Conservation (phyloP, 768 basidiomycete species). For the Xerocomellus intermedius region DNA sequence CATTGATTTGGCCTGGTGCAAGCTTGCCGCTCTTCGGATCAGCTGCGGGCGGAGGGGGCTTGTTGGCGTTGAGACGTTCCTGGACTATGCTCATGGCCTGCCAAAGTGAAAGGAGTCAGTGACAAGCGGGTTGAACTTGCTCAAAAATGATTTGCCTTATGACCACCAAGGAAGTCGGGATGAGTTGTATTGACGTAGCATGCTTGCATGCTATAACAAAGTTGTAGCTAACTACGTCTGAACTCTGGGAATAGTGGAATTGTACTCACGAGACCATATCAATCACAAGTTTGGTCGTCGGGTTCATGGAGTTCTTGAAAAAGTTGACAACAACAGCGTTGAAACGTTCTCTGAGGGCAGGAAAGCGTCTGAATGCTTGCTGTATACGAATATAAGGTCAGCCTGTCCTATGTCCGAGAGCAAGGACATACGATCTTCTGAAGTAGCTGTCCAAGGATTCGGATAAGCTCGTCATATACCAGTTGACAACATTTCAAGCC, state of each 20-base stretch:
- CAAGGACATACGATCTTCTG: constrained; percentile 72
- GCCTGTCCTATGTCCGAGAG: background rate
- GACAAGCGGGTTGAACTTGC: background rate
- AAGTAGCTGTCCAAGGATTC: constrained; percentile 91
- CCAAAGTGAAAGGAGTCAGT: constrained; percentile 3
- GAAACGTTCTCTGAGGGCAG: constrained; percentile 94
- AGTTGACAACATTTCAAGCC: constrained; percentile 90
- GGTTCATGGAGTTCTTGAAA: constrained; percentile 91
- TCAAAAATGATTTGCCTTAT: constrained; percentile 53
- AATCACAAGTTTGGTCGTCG: constrained; percentile 90
- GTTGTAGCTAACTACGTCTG: background rate
- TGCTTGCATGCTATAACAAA: constrained; percentile 80
- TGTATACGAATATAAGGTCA: constrained; percentile 32
- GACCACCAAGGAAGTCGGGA: constrained; percentile 96
- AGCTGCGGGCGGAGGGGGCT: constrained; percentile 51
- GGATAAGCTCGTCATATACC: constrained; percentile 96
- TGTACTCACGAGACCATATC: constrained; percentile 85
- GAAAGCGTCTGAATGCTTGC: constrained; percentile 96
- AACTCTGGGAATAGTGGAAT: background rate
- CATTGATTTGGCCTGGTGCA: constrained; percentile 69
- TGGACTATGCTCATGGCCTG: constrained; percentile 87
- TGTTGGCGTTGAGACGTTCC: constrained; percentile 79
- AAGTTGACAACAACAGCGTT: constrained; percentile 95
- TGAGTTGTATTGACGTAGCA: constrained; percentile 99
- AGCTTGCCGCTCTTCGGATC: constrained; percentile 75